These are phyloP conservation scores for Bipolaris bicolor DNA, from an alignment of 2,329 filamentous ascomycete genomes.

Conservation along the genomic window DNA sequence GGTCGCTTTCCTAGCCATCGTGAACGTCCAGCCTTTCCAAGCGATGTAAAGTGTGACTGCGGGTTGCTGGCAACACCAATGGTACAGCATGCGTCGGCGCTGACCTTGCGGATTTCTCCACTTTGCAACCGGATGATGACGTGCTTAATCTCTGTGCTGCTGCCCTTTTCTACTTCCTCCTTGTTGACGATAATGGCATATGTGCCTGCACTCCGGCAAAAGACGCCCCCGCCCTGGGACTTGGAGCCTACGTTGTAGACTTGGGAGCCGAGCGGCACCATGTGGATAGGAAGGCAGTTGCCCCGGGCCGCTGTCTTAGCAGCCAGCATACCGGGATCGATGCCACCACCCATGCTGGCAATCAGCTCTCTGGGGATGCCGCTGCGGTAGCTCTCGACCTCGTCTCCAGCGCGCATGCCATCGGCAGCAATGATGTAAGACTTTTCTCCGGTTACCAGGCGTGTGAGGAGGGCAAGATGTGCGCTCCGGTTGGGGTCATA, in stretches of 20 bases:
- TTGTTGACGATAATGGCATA: constrained; percentile 89
- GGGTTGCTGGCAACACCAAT: constrained; percentile 94
- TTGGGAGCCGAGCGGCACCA: constrained; percentile 93
- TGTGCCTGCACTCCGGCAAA: constrained; percentile 94
- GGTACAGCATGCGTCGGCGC: constrained; percentile 91
- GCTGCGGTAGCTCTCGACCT: constrained; percentile 87
- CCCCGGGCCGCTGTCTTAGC: constrained; percentile 92
- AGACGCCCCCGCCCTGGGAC: constrained; percentile 76
- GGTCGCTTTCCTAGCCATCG: constrained; percentile 94
- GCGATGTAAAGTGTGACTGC: constrained; percentile 84
- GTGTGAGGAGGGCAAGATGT: constrained; percentile 86
- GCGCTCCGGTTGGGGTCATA: constrained; percentile 93
- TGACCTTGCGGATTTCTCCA: constrained; percentile 87
- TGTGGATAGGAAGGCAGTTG: constrained; percentile 92
- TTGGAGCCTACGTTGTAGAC: constrained; percentile 87
- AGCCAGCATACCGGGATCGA: constrained; percentile 95
- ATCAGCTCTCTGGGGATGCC: constrained; percentile 89
- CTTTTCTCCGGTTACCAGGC: constrained; percentile 74
- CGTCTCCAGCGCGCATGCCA: constrained; percentile 88
- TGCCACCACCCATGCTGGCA: constrained; percentile 86
- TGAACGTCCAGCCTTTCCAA: constrained; percentile 93
- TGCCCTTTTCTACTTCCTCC: constrained; percentile 69
- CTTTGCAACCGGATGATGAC: constrained; percentile 88
- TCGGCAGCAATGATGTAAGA: constrained; percentile 96
- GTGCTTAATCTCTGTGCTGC: constrained; percentile 71